Evolutionary conservation across 306 rosid genomes (phyloP).

Genomic region (Prunus mira): DNA sequence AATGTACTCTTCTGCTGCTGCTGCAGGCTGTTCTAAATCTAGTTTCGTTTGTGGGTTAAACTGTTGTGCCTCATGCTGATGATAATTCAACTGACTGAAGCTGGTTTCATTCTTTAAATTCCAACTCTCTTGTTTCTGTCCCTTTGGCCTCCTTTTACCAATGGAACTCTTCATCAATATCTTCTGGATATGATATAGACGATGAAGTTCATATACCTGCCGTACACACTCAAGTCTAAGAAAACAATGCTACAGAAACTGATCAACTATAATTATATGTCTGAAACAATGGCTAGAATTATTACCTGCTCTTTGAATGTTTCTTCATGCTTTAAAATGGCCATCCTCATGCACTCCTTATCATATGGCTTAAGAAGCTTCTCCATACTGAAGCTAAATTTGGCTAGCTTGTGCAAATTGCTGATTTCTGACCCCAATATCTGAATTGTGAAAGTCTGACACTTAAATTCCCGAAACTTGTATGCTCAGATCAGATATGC

Average conservation of each 20-base stretch:
- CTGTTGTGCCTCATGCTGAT: constrained; percentile 6
- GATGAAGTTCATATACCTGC: constrained; percentile 88
- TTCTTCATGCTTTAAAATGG: constrained; percentile 76
- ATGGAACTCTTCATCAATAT: constrained; percentile 57
- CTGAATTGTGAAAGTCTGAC: not conserved
- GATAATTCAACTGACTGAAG: constrained; percentile 21
- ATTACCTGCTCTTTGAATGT: constrained; percentile 80
- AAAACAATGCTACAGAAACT: not conserved
- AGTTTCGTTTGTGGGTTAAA: constrained; percentile 34
- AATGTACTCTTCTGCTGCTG: constrained; percentile 12
- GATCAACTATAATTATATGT: too few relatives aligned
- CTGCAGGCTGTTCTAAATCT: constrained; percentile 65
- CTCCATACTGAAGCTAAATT: constrained; percentile 53
- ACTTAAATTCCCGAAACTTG: not conserved
- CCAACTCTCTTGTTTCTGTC: constrained; percentile 41
- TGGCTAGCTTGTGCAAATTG: not conserved
- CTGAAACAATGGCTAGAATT: not conserved
- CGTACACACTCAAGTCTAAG: not conserved
- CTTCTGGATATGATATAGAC: constrained; percentile 78
- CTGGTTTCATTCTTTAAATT: constrained; percentile 38
- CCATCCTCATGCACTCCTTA: constrained; percentile 70
- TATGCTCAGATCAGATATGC: too few relatives aligned
- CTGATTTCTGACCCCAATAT: not conserved
- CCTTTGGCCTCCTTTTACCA: constrained; percentile 37
- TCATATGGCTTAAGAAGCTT: constrained; percentile 55